Base-by-base conservation (phyloP, 345 rosid species). In the Theobroma cacao region DNA sequence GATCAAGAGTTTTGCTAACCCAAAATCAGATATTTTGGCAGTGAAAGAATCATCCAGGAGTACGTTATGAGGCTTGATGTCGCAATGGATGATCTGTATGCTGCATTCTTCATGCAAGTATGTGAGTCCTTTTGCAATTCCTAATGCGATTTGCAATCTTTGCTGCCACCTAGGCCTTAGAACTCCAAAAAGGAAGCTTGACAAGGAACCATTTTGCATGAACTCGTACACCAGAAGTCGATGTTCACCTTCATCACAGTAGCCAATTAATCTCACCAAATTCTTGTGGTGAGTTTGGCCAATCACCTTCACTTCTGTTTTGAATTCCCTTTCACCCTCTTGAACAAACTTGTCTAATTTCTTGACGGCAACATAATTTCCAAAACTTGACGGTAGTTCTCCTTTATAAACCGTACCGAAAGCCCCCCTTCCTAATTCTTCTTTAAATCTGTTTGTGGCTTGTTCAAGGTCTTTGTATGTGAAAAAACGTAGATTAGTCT, bases 1-100 rank as follows among this genome's bases (percentile, higher is more conserved):
- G 30, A 63, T 77, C 81, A 88, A 79, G 6, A 82, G 78, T 85
- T 88, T 88, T 13, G 89, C 89, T 75, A 88, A 38, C 53, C 90
- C 89, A n/a, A 85, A 88, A 81, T 87, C 90, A 0, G 90, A 73
- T 13, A 73, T 73, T 22, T 73, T 73, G 2, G 76, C 76, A 1
- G 73, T 68, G 69, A 77, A 86, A 13, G 72, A 53, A 26, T 76
- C 84, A 28, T 84, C 91, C 6, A 88, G 79, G 18, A 88, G 86
- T 31, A 88, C 82, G 36, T 88, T 88, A 59, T 88, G 89, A 2
- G 91, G 89, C 77, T 88, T 88, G 60, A 88, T 84, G 80, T 87
- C 90, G n/a, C 89, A 88, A 36, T 88, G 89, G 50, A 88, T 70
- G 59, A 88, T 88, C 81, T 86, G 86, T 3, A 75, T 82, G 74